Evolutionary conservation across 495 filamentous ascomycete species (phyloP).

Genomic region (Penicillium maclennaniae): DNA sequence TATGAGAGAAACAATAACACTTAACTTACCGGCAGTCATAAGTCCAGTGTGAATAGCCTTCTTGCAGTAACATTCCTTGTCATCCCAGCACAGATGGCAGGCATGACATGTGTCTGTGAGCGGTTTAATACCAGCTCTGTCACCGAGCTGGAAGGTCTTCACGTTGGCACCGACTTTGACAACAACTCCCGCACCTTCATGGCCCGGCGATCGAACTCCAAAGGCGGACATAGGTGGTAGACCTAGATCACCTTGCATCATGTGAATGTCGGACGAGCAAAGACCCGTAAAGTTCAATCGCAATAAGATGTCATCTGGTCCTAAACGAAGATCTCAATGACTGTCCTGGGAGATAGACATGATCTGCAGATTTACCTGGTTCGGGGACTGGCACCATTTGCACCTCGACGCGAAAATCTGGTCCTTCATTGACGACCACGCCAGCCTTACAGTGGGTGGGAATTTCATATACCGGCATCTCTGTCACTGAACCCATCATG

Average conservation of each 20-base stretch:
- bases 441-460: slow-evolving; percentile 52
- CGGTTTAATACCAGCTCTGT: slow-evolving; percentile 58
- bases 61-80: slow-evolving; percentile 43
- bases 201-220: slow-evolving; percentile 47
- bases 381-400: slow-evolving; percentile 51
- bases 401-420: slow-evolving; percentile 49
- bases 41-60: slow-evolving; percentile 32
- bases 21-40: slow-evolving; percentile 28
- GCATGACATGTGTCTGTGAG: slow-evolving; percentile 48
- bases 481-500: slow-evolving; percentile 4
- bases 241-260: slow-evolving; percentile 44
- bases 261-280: slow-evolving; percentile 48
- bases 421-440: slow-evolving; percentile 52
- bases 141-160: slow-evolving; percentile 53
- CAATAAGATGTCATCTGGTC: slow-evolving; percentile 46
- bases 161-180: slow-evolving; percentile 50
- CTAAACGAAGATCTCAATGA: slow-evolving; percentile 15
- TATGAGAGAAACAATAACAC: not conserved
- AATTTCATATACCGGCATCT: slow-evolving; percentile 28
- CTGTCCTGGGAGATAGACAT: not conserved
- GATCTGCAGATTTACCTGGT: slow-evolving; percentile 33
- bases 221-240: slow-evolving; percentile 46
- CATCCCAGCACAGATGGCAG: slow-evolving; percentile 46
- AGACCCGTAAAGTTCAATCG: slow-evolving; percentile 46
- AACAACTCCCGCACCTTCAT: slow-evolving; percentile 55